Evolutionary conservation across 2,329 filamentous ascomycete genomes (phyloP), one percentile per base, ranked within the genome.

Genomic region (Penicillium aurantiogriseum): DNA sequence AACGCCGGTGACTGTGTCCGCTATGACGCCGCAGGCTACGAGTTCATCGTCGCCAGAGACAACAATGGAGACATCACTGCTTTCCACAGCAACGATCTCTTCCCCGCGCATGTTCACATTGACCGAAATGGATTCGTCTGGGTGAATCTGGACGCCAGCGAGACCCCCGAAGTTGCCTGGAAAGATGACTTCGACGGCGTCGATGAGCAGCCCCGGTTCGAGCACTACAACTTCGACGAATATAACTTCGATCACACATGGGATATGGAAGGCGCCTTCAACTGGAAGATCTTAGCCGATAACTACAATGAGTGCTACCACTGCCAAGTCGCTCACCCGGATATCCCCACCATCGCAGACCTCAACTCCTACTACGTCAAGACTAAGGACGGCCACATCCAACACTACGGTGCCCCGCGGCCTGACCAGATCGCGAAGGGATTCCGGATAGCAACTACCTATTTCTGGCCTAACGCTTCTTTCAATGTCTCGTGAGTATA

Each of bases 201-300:
- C 11, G 82, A 84, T 46, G 67, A 73, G 51, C 81, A 83, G 58
- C 69, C 75, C 33, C 73, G 81, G 35, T 80, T 81, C 66, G 65
- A 74, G 25, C 63, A 76, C 57, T 83, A 80, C 72, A 75, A 81
- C 67, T 82, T 81, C 60, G 77, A 80, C 0, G 75, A 85, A 40
- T 88, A 85, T 67, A 67, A 72, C 31, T 86, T 85, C 61, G 83
- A 85, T 60, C 83, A 85, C 69, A 72, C 74, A 29, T 86, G 82
- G 81, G 79, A 83, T 60, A 81, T 84, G 79, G 79, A 83, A 53
- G 80, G 80, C 0, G 78, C 80, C 23, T 83, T 81, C 68, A 85
- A 86, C 74, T 86, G 83, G 83, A 86, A 86, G 74, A 81, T 82
- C 19, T 68, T 85, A 25, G 80, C 81, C 19, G 85, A 87, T 66